Evolutionary conservation across 2,329 filamentous ascomycete genomes (phyloP), one percentile per base, ranked within the genome.

Genomic region (Periconia sp.): DNA sequence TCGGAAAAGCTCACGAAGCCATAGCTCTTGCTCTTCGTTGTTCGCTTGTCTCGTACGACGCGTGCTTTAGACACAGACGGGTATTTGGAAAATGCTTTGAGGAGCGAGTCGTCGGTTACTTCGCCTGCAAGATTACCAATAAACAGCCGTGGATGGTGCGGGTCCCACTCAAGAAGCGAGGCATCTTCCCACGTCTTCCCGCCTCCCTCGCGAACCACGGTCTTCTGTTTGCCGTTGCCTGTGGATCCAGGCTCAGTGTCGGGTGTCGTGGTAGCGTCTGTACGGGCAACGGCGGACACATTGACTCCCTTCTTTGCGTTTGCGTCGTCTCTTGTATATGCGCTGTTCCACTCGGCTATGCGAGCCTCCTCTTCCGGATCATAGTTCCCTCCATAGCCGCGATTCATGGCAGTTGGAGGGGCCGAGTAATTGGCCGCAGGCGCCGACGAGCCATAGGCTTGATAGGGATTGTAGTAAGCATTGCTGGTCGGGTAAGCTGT

Each of bases 51-150:
- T 37, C 94, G 85, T 48, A 97, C 86, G 22, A 99, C 94, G 36
- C 92, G 87, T 13, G 92, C 91, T 71, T 96, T 97, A 57, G 92
- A 87, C 17, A 97, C 84, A 1, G 90, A 95, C 13, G 83, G 79
- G 79, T 95, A 99, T 46, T 87, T 85, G 15, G 89, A 80, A 61
- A 99, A 99, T 2, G 94, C 94, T 73, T 99, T 99, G 61, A 94
- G 80, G 9, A 99, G 80, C 1, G 89, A 94, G 42, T 99, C 94
- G 70, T 99, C 94, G 1, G 94, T 99, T 21, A 95, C 94, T 76
- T 99, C 94, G 56, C 94, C 94, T 28, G 94, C 94, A 37, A 99
- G 81, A 69, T 99, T 99, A 53, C 94, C 94, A 12, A 97, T 91
- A 70, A 97, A 97, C 30, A 99, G 83, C 24, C 94, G 89, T 63